Base-by-base conservation (phyloP, 179 eudicot genomes). In the Heliamphora pulchella region DNA sequence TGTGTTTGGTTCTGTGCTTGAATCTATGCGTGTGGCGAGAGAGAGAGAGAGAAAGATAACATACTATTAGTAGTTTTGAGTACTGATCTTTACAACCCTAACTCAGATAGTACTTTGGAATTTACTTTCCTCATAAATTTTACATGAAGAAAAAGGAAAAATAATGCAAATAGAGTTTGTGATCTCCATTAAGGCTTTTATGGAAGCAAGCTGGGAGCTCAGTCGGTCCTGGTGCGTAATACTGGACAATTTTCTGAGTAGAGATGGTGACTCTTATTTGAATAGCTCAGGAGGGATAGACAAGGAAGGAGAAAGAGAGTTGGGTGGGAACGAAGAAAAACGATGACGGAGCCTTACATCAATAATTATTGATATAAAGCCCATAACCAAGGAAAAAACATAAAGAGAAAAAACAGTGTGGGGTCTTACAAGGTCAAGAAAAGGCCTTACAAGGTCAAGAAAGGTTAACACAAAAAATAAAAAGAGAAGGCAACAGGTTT, bases 391-490 rank as follows among this genome's bases (percentile, higher is more conserved):
- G 79, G 17, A 41, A 17, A 71, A 15, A 54, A 54, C 6, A 41
- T 9, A 65, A 31, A 59, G 11, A 48, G 1, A 53, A 10, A 63
- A 71, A 1, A 71, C 1, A 55, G 31, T 10, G 64, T 1, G 54
- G 83, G 90, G 90, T 88, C 92, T 89, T 89, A 89, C 92, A 89
- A 89, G 92, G 90, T 86, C 92, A 89, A 89, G 92, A 89, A 89
- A 87, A 89, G 91, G 91, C 85, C 91, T 89, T 89, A 89, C 91
- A 89, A 89, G 91, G 91, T 89, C 91, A 89, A 89, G 92, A 89
- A 89, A 22, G 84, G 43, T 4, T 13, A 5, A 50, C 61, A 55
- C 50, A 39, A 47, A 53, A 18, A 46, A 31, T 31, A 78, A 43
- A 81, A 84, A 80, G 39, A 75, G 82, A 84, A 87, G 81, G 81